Evolutionary conservation across 371 early-diverging fungal genomes (phyloP).

Genomic region (Umbelopsis sp.): DNA sequence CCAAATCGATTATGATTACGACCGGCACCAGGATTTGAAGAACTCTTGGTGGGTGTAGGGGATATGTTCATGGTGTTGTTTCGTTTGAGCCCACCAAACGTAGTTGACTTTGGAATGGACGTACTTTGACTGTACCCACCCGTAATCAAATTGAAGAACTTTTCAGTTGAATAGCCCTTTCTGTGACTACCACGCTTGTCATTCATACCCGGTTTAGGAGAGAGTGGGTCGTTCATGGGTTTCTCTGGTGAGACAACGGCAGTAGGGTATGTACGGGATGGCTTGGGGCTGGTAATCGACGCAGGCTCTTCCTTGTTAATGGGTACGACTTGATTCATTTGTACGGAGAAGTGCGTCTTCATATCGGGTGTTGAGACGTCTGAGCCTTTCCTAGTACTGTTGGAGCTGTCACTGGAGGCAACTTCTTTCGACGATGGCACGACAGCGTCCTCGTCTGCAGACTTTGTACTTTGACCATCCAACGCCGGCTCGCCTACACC

Average conservation of each 20-base stretch:
- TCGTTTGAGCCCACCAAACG: neutral
- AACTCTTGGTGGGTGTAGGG: neutral
- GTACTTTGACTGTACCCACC: slow-evolving; percentile 27
- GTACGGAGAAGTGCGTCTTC: neutral
- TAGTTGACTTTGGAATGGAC: slow-evolving; percentile 21
- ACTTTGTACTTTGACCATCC: slow-evolving; percentile 16
- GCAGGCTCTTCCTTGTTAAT: neutral
- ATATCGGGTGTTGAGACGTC: neutral
- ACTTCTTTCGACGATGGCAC: slow-evolving; percentile 17
- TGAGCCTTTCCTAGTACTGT: neutral
- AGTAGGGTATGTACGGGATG: neutral
- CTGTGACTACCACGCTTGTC: neutral
- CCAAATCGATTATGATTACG: neutral
- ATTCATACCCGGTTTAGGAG: neutral
- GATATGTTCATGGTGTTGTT: slow-evolving; percentile 4
- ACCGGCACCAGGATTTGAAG: neutral
- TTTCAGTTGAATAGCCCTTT: slow-evolving; percentile 29
- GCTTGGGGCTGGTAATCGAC: neutral
- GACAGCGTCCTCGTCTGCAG: slow-evolving; percentile 19
- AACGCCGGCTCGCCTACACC: slow-evolving; percentile 11
- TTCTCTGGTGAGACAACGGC: neutral
- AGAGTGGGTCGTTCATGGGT: neutral
- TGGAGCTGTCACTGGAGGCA: neutral
- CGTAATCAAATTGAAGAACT: slow-evolving; percentile 38
- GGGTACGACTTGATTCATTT: slow-evolving; percentile 7